Base-by-base conservation (phyloP, 2,329 filamentous ascomycete species). In the Paraphoma chrysanthemicola region DNA sequence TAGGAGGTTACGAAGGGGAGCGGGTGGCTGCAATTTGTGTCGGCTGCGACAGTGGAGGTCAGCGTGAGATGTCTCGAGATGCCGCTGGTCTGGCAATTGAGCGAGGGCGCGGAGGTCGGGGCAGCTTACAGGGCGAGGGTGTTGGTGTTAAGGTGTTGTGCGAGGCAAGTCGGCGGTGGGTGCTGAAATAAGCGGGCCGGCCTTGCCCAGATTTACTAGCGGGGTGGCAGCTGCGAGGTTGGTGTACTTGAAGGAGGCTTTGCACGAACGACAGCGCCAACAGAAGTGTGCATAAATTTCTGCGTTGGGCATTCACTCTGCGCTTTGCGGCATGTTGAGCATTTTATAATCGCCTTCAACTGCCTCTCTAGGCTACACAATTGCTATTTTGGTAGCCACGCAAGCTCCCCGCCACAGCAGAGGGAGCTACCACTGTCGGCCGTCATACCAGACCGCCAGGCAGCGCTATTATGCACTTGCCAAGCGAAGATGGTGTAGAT, bases 171-270 rank as follows among this genome's bases (percentile, higher is more conserved):
- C 65, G 74, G 72, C 75, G 71, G 68, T 70, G 62, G 62, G 62
- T 72, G 71, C 70, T 75, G 73, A 77, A 77, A 77, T 77, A 77
- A 76, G 74, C 75, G 74, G 78, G 70, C 64, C 71, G 66, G 66
- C 69, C 73, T 76, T 74, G 71, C 73, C 73, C 68, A 73, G 70
- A 66, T 72, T 71, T 74, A 53, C 51, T 53, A 69, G 72, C 67
- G 72, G 71, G 68, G 71, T 67, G 67, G 70, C 67, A 70, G 66
- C 65, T 64, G 66, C 67, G 66, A 69, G 71, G 69, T 66, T 71
- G 69, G 61, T 64, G 65, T 62, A 63, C 33, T 36, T 36, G 59
- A 59, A 59, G 60, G 58, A 51, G 62, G 57, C 60, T 66, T 66
- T 69, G 68, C 66, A 65, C 65, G 51, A 62, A 61, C 57, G 49